phyloP scores from a whole-genome alignment of 225 moss, liverwort and hornwort species.

The Sphagnum contortum region DNA sequence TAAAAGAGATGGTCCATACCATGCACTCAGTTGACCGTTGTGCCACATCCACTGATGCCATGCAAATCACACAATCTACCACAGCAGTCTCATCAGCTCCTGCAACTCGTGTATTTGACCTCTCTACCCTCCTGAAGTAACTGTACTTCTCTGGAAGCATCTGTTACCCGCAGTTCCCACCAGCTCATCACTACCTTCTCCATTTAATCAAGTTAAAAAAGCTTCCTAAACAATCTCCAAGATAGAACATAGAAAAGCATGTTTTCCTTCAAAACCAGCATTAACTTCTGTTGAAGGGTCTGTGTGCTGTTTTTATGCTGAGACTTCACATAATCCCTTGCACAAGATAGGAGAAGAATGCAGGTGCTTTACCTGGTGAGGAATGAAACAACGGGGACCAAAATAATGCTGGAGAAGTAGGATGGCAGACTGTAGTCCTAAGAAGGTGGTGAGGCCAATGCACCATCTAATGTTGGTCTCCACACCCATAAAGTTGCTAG shows the following conservation, averaged over 20 bases:
- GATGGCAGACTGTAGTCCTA: slow-evolving; percentile 64
- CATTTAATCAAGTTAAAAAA: too few species aligned
- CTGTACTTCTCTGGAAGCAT: slow-evolving; percentile 89
- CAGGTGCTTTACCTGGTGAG: slow-evolving; percentile 50
- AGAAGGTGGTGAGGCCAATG: slow-evolving; percentile 58
- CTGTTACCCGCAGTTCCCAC: slow-evolving; percentile 14
- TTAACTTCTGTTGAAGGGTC: too few species aligned
- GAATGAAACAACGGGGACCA: slow-evolving; percentile 93
- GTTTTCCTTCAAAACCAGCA: too few species aligned
- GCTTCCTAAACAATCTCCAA: too few species aligned
- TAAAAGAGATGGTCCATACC: slow-evolving; percentile 27
- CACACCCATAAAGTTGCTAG: slow-evolving; percentile 81
- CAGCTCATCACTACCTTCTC: too few species aligned
- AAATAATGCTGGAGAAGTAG: slow-evolving; percentile 90
- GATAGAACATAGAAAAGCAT: too few species aligned
- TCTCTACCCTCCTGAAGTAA: slow-evolving; percentile 76
- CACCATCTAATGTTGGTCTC: slow-evolving; percentile 82
- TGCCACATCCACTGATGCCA: slow-evolving; percentile 72
- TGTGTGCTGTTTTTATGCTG: too few species aligned
- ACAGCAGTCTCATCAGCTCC: slow-evolving; percentile 47
- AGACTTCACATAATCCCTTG: too few species aligned
- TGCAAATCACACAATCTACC: slow-evolving; percentile 92
- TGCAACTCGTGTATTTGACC: slow-evolving; percentile 29
- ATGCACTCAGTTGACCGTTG: slow-evolving; percentile 83
- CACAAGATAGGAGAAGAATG: neutral